Evolutionary conservation across 129 eudicot genomes (phyloP), one percentile per base, ranked within the genome.

Genomic region (Centrapalus pauciflorus): DNA sequence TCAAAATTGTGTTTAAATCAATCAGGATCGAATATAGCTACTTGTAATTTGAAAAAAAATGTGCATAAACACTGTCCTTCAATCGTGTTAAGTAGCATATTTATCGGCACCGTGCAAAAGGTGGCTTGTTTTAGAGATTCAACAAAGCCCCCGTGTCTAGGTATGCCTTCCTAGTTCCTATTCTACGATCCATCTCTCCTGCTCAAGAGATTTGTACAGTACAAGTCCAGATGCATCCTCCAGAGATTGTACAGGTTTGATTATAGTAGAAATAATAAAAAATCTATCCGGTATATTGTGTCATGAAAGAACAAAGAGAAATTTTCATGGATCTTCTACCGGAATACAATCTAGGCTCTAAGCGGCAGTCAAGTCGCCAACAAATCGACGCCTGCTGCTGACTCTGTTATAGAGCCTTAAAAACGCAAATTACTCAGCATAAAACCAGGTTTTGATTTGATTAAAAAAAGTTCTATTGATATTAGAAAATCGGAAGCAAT

Each of bases 31-130:
- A 0, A 78, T 79, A 11, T 75, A 30, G 83, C 87, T 78, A 76
- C 84, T 69, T 3, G 34, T 54, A 77, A 85, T 85, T 72, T 79
- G 84, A 79, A 79, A 77, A 34, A 61, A 65, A 63, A 77, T 50
- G 70, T 27, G 6, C 25, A 52, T 12, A 51, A 55, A 8, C 64
- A 79, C 20, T 4, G 21, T 41, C 63, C 78, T 43, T 32, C 72
- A 65, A 80, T 80, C 81, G 81, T 80, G 85, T 21, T 58, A 54
- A 52, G 77, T 51, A 77, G 84, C 93, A 34, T n/a, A 33, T 9
- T 5, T 85, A 66, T 87, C 13, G 95, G 95, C 95, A 87, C 90
- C 80, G 67, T 87, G 95, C 90, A 87, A 84, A 87, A 87, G 95
- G 83, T 29, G 46, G 80, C 74, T 81, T 57, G 65, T 74, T 72